Base-by-base conservation (phyloP, 2,329 filamentous ascomycete genomes). In the Colletotrichum neosansevieriae region DNA sequence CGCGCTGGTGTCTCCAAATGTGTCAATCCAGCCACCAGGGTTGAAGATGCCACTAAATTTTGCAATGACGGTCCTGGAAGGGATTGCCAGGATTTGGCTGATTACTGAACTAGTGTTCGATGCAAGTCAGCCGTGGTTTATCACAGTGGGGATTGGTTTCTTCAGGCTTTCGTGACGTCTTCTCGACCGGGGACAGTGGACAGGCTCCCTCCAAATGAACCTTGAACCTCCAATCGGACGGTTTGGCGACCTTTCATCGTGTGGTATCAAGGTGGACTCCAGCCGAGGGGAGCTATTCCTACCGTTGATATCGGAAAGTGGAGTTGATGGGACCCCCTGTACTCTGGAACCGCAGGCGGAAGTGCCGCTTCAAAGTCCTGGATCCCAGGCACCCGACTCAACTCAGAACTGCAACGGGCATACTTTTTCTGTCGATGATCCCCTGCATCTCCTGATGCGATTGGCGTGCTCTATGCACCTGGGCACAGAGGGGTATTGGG, bases 221-320 rank as follows among this genome's bases (percentile, higher is more conserved):
- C 38, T 13, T 2, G 53, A 19, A 32, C 36, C 38, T 13, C 29
- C n/a, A 13, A 44, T 56, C 10, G 50, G 5, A 17, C 10, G 21
- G 12, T 38, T 15, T 50, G 12, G 13, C n/a, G n/a, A n/a, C n/a
- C n/a, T 13, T 17, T 29, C 63, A 42, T 40, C 9, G 29, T 34
- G 49, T 63, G n/a, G 29, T 34, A 57, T 21, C 29, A n/a, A 10
- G 17, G 42, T 63, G 63, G 58, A 13, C 21, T 56, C 17, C 13
- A 12, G 6, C n/a, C 11, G 38, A 38, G 24, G 36, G 24, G 36
- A 7, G 7, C 44, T 4, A 34, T n/a, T 44, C 17, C 21, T 12
- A 62, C 49, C 6, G 13, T 57, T 24, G n/a, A 19, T 15, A 24
- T 34, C 17, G 19, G 19, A 56, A 32, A 47, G 62, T 47, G 45